Conservation (phyloP, 2,329 filamentous ascomycete genomes). For the Periconia sp. region DNA sequence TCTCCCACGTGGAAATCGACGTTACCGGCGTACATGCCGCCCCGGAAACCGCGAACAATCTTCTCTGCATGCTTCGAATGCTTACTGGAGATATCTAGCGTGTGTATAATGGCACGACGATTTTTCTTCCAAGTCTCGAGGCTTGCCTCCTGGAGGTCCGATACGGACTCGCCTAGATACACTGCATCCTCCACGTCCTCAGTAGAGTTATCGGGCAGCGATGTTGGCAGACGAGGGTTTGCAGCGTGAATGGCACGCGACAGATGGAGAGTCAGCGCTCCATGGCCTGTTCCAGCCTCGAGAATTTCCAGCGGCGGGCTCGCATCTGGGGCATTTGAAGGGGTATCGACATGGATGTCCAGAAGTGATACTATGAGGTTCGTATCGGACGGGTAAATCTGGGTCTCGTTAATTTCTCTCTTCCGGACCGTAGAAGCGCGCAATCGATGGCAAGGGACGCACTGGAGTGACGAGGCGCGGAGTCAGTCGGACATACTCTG, state of each 20-base stretch:
- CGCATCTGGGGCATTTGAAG: slow-evolving; percentile 40
- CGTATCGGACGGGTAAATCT: slow-evolving; percentile 78
- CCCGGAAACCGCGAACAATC: slow-evolving; percentile 70
- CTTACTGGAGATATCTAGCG: slow-evolving; percentile 68
- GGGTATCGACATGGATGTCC: slow-evolving; percentile 68
- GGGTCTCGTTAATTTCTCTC: slow-evolving; percentile 21
- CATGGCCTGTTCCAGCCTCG: slow-evolving; percentile 86
- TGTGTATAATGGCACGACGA: slow-evolving; percentile 75
- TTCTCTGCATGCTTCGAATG: slow-evolving; percentile 70
- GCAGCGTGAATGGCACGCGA: slow-evolving; percentile 77
- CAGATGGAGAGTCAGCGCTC: slow-evolving; percentile 76
- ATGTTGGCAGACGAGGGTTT: slow-evolving; percentile 61
- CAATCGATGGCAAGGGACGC: slow-evolving; percentile 35
- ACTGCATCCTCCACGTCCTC: slow-evolving; percentile 37
- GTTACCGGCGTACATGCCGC: slow-evolving; percentile 71
- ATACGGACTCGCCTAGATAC: slow-evolving; percentile 38
- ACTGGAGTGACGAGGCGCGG: slow-evolving; percentile 78
- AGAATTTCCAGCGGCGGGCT: slow-evolving; percentile 71
- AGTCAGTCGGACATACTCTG: slow-evolving; percentile 73
- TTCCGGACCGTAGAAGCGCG: background rate
- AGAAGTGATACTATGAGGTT: slow-evolving; percentile 77
- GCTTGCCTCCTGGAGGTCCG: slow-evolving; percentile 36
- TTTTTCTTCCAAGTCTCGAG: slow-evolving; percentile 46
- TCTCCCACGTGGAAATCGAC: slow-evolving; percentile 76
- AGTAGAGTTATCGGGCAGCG: slow-evolving; percentile 14